Base-by-base conservation (phyloP, 495 filamentous ascomycete genomes). In the Daldinia grandis region DNA sequence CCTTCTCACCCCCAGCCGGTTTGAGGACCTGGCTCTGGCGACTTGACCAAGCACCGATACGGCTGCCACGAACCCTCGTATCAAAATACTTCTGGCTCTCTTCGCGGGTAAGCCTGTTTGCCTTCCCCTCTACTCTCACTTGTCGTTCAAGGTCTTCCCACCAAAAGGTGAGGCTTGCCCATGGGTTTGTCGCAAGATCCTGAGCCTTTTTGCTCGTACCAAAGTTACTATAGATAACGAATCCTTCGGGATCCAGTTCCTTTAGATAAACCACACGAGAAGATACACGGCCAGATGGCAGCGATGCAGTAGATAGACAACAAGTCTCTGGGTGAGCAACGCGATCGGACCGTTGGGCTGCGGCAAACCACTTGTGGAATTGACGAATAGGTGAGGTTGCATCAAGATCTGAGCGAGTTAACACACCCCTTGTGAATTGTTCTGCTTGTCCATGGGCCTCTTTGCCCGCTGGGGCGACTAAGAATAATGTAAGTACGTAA, bases 191-290 rank as follows among this genome's bases (percentile, higher is more conserved):
- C 28, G 76, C 75, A 21, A 95, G 78, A 78, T 95, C 92, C 12
- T 74, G 68, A 5, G 88, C 84, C 79, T 95, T 94, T 62, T 87
- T 85, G 54, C 82, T 87, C 1, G 91, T 98, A 30, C 85, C 94
- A 85, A 92, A 96, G 78, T 98, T 99, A 71, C 88, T 92, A 81
- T 98, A 99, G 12, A 98, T 84, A 27, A 97, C 92, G 79, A 97
- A 99, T 66, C 78, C 78, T 4, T 82, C 80, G 30, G 86, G 79
- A 76, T 93, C 91, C 25, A 93, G 86, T 78, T 94, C 91, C 76
- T 99, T 99, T 31, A 99, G 84, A 79, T 98, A 98, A 58, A 99
- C 93, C 65, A 91, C 86, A 51, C 95, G 92, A 9, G 92, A 87
- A 65, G 90, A 93, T 38, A 98, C 90, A 31, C 90, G 88, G 59